Evolutionary conservation across 2,329 filamentous ascomycete species (phyloP).

Genomic region (Geosmithia flava): DNA sequence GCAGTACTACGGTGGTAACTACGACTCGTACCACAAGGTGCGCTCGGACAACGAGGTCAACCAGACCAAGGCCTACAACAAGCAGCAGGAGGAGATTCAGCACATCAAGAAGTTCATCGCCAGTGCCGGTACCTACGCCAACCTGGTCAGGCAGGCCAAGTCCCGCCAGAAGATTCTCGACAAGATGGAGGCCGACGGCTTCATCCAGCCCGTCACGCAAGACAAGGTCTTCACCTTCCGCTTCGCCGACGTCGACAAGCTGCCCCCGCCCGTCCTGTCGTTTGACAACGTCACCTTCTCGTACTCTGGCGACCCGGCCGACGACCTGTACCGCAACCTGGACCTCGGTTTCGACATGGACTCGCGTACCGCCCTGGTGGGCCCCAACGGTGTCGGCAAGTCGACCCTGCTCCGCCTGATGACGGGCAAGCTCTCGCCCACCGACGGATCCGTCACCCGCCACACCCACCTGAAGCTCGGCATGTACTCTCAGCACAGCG

Average conservation of each 20-base stretch:
- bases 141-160: conserved; percentile 97
- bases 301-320: conserved; percentile 79
- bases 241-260: conserved; percentile 97
- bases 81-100: conserved; percentile 97
- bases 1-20: conserved; percentile 99
- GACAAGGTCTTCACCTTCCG: conserved; percentile 95
- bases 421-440: conserved; percentile 88
- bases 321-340: conserved; percentile 92
- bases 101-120: conserved; percentile 99
- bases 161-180: conserved; percentile 99
- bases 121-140: conserved; percentile 98
- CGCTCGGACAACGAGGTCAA: conserved; percentile 89
- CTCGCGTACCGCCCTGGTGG: conserved; percentile 90
- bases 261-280: conserved; percentile 91
- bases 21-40: conserved; percentile 96
- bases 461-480: conserved; percentile 99
- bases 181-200: conserved; percentile 99
- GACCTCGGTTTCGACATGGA: conserved; percentile 99
- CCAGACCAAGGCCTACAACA: conserved; percentile 97
- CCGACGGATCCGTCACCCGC: conserved; percentile 66
- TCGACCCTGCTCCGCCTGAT: conserved; percentile 92
- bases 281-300: conserved; percentile 98
- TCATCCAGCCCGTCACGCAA: conserved; percentile 78
- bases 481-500: conserved; percentile 96
- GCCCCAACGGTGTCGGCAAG: conserved; percentile 98